Percentiles rank a stretch among this genome's conserved stretches.
Evolutionary conservation across 2,329 filamentous ascomycete genomes (phyloP).

Genomic region (Xylaria polymorpha): DNA sequence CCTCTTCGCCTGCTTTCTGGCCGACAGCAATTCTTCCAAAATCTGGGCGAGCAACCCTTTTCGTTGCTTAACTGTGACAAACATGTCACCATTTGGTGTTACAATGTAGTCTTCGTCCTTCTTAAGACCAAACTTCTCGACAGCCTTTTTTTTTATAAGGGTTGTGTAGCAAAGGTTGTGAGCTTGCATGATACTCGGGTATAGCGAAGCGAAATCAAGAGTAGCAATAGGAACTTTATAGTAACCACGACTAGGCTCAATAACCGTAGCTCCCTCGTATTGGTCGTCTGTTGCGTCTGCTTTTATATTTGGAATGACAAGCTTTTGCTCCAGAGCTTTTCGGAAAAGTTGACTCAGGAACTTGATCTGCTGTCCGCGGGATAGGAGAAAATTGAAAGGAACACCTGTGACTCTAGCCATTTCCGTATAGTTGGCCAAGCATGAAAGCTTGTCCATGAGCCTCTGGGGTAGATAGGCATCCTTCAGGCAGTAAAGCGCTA

Average conservation of each 20-base stretch:
- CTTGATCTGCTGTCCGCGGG: conserved; percentile 95
- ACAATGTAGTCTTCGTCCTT: conserved; percentile 97
- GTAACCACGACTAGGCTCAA: conserved; percentile 92
- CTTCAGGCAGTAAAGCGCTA: conserved; percentile 96
- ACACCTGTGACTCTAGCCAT: conserved; percentile 99
- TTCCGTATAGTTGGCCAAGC: conserved; percentile 98
- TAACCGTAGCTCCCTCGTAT: conserved; percentile 97
- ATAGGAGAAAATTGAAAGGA: conserved; percentile 92
- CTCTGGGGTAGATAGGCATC: conserved; percentile 96
- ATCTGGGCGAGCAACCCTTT: conserved; percentile 96
- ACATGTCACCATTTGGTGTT: conserved; percentile 93
- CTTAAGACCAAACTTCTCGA: conserved; percentile 80
- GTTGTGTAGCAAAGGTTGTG: conserved; percentile 99
- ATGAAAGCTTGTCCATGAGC: conserved; percentile 97
- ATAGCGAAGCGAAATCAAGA: conserved; percentile 97
- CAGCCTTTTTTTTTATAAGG: conserved; percentile 79
- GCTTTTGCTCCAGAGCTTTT: conserved; percentile 90
- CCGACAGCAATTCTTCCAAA: conserved; percentile 90
- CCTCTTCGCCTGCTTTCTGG: conserved; percentile 93
- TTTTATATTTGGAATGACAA: conserved; percentile 90
- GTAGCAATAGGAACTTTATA: conserved; percentile 96
- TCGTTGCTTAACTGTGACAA: conserved; percentile 86
- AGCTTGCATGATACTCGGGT: conserved; percentile 98
- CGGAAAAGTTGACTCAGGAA: conserved; percentile 98
- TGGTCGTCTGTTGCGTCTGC: conserved; percentile 81